Percentiles rank a stretch among this genome's conserved stretches.
Conservation (phyloP, 139 green algal species). For the Tetraselmis chui region DNA sequence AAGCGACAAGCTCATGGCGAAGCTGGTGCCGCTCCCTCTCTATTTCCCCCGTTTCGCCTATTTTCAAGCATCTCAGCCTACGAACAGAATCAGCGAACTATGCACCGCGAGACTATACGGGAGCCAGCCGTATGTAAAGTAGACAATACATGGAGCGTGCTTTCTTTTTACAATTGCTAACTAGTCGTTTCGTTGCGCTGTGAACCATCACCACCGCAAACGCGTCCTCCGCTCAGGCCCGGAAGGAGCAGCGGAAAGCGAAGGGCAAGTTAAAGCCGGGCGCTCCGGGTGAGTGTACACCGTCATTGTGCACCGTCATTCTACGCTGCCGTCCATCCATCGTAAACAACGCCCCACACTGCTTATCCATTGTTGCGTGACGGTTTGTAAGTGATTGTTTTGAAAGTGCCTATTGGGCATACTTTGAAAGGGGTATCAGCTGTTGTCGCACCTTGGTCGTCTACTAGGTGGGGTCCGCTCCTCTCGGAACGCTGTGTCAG, state of each 20-base stretch:
- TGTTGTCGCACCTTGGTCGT: no score
- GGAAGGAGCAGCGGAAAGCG: slow-evolving; percentile 52
- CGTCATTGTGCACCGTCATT: slow-evolving; percentile 15
- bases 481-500: no score
- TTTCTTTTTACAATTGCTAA: slow-evolving; percentile 9
- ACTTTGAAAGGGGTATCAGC: slow-evolving; percentile 2
- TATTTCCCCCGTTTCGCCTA: background rate
- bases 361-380: no score
- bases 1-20: slow-evolving; percentile 27
- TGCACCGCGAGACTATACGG: background rate
- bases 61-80: no score
- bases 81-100: slow-evolving; percentile 7
- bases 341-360: no score
- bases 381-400: background rate
- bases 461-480: no score
- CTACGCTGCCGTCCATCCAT: no score
- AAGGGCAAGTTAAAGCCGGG: slow-evolving; percentile 3
- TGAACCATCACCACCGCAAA: background rate
- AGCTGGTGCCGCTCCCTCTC: background rate
- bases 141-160: slow-evolving; percentile 8
- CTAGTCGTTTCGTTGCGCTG: slow-evolving; percentile 41
- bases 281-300: background rate
- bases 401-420: background rate
- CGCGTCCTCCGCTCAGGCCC: slow-evolving; percentile 39
- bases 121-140: slow-evolving; percentile 17